Evolutionary conservation across 768 basidiomycete species (phyloP), one percentile per base, ranked within the genome.

Genomic region (Nevesoporus exiguus): DNA sequence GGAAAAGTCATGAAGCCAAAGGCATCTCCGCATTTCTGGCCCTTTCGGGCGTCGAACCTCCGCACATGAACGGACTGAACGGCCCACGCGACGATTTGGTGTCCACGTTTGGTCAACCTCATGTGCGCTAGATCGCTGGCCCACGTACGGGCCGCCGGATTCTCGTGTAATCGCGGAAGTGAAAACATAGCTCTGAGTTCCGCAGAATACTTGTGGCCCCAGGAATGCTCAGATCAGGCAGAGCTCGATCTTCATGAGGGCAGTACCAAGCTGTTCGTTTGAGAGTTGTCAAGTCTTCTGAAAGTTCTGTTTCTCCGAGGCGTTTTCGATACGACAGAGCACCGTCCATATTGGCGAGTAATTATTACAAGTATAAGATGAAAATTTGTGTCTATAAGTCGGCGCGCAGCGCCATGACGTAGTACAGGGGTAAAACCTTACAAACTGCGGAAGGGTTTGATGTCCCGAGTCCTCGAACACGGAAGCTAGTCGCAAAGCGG

Each of bases 131-230:
- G 62, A 61, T 65, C 55, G 55, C 55, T 55, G 41, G 15, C 39
- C 54, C 41, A 39, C n/a, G n/a, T n/a, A n/a, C 50, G 52, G 46
- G 47, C 49, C 54, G 47, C 54, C 43, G 51, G 55, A 54, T 54
- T 47, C 46, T 66, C 55, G 55, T 61, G 63, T 61, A 68, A 68
- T 67, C 55, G 52, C 63, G 63, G 63, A 68, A 68, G 63, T 68
- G 57, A 69, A 59, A 14, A 53, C 37, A n/a, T n/a, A 21, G 33
- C 29, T 17, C 34, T 33, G 31, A 14, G 15, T 17, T 36, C 34
- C 17, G 10, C 41, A 52, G 56, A 44, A 42, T 24, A 30, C 11
- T 48, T 41, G 45, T 52, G 51, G 44, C 17, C 17, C 24, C 42
- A 49, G 36, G 22, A 49, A 57, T 31, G 34, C 42, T 52, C 43